A percentile compares a stretch with the other conserved stretches of the same genome.
phyloP scores from a whole-genome alignment of 345 rosid genomes.

The Dipteronia sinensis region DNA sequence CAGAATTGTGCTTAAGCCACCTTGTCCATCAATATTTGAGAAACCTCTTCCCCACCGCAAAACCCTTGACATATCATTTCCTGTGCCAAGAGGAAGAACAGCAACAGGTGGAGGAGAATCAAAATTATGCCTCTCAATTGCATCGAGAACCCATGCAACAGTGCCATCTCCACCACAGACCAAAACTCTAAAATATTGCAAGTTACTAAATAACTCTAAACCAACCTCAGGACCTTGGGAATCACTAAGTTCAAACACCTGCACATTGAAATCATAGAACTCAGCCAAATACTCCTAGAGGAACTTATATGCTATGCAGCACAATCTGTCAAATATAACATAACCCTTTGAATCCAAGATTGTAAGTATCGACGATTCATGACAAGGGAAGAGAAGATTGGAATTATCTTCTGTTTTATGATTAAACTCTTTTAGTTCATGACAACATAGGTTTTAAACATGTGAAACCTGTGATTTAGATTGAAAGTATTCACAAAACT shows the following conservation, averaged over 20 bases:
- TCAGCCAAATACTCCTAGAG: slow-evolving; percentile 8
- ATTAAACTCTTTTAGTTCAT: slow-evolving; percentile 1
- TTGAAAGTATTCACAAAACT: too few species aligned
- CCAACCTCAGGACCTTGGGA: slow-evolving; percentile 81
- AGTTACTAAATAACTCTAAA: slow-evolving; percentile 60
- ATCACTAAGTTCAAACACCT: slow-evolving; percentile 76
- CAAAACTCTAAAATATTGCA: slow-evolving; percentile 70
- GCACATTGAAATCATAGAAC: slow-evolving; percentile 21
- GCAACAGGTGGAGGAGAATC: slow-evolving; percentile 87
- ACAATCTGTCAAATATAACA: background rate
- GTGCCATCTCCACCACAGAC: slow-evolving; percentile 94
- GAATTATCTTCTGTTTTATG: background rate
- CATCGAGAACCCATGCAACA: slow-evolving; percentile 82
- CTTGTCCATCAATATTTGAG: slow-evolving; percentile 64
- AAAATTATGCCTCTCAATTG: slow-evolving; percentile 68
- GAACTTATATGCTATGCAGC: slow-evolving; percentile 7
- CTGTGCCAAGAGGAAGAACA: slow-evolving; percentile 85
- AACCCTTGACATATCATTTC: slow-evolving; percentile 83
- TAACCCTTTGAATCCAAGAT: background rate
- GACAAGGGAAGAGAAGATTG: background rate
- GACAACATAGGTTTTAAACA: background rate
- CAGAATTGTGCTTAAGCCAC: slow-evolving; percentile 63
- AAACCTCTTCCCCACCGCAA: slow-evolving; percentile 86
- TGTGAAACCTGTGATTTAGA: background rate
- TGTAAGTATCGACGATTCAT: background rate